Percentiles rank a stretch among this genome's conserved stretches.
Conservation (phyloP, 192 early-diverging fungal genomes). For the Cetraspora pellucida region DNA sequence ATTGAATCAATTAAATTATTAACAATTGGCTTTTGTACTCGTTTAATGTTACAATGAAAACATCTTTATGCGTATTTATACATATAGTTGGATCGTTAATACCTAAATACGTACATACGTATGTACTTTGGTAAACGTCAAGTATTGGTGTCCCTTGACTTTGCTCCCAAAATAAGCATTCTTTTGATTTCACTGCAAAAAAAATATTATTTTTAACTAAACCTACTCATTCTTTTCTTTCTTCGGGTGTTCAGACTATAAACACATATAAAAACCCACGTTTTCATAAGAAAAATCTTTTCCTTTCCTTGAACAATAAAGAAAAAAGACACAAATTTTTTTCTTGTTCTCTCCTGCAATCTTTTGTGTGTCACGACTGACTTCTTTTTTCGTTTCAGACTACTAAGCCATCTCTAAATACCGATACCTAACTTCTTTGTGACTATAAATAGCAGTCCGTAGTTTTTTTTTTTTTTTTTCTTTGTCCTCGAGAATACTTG, state of each 20-base stretch:
- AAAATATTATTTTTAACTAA: neutral
- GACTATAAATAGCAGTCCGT: neutral
- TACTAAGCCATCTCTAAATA: constrained; percentile 12
- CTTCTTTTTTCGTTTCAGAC: neutral
- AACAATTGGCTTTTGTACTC: too few species aligned
- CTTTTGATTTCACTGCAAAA: neutral
- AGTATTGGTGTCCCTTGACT: neutral
- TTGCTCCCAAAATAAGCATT: neutral
- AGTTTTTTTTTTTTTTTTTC: neutral
- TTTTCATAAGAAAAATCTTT: neutral
- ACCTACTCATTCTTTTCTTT: neutral
- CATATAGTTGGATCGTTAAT: too few species aligned
- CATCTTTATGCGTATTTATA: too few species aligned
- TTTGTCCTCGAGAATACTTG: neutral
- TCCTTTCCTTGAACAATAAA: neutral
- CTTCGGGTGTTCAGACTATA: neutral
- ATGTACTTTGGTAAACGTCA: too few species aligned
- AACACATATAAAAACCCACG: neutral
- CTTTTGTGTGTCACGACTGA: constrained; percentile 13
- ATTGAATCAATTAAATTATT: too few species aligned
- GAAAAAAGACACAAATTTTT: neutral
- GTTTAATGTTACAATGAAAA: too few species aligned
- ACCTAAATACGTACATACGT: too few species aligned
- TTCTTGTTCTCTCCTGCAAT: constrained; percentile 6
- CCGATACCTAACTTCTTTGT: neutral